Evolutionary conservation across 768 basidiomycete species (phyloP).

Genomic region (Suillus occidentalis): DNA sequence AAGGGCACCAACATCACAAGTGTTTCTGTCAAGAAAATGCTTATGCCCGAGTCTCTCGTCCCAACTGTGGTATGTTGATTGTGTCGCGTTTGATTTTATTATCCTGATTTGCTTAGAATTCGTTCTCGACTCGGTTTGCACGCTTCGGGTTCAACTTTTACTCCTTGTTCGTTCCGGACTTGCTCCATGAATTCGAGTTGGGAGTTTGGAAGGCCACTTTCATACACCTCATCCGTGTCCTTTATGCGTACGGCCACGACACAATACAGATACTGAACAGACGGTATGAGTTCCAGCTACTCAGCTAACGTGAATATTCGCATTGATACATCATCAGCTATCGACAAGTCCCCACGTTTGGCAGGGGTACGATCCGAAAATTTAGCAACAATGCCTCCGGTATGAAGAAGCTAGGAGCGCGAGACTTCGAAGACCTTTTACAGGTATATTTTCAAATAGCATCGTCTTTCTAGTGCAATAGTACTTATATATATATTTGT

Average conservation of each 20-base stretch:
- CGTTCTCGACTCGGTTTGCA: constrained; percentile 30
- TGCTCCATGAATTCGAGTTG: constrained; percentile 40
- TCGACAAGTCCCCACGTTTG: constrained; percentile 32
- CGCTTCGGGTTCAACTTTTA: constrained; percentile 25
- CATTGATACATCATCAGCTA: constrained; percentile 21
- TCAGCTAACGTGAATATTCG: background rate
- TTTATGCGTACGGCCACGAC: constrained; percentile 16
- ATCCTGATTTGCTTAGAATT: constrained; percentile 28
- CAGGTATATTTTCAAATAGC: background rate
- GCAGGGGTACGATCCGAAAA: constrained; percentile 26
- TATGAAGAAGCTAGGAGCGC: constrained; percentile 34
- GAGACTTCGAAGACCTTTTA: background rate
- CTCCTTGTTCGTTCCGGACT: constrained; percentile 31
- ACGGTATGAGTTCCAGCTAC: background rate
- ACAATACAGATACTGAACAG: background rate
- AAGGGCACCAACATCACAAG: constrained; percentile 1
- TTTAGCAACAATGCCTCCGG: constrained; percentile 33
- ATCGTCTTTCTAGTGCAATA: background rate
- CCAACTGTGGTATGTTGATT: no score
- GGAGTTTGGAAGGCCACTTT: constrained; percentile 39
- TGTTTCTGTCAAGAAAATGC: background rate
- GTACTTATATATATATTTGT: background rate
- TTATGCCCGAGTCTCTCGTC: background rate
- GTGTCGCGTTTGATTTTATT: background rate
- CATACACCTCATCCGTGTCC: constrained; percentile 35